Percentiles rank a stretch among this genome's conserved stretches.
phyloP scores from a whole-genome alignment of 2,329 filamentous ascomycete species.

The Cadophora sp. region DNA sequence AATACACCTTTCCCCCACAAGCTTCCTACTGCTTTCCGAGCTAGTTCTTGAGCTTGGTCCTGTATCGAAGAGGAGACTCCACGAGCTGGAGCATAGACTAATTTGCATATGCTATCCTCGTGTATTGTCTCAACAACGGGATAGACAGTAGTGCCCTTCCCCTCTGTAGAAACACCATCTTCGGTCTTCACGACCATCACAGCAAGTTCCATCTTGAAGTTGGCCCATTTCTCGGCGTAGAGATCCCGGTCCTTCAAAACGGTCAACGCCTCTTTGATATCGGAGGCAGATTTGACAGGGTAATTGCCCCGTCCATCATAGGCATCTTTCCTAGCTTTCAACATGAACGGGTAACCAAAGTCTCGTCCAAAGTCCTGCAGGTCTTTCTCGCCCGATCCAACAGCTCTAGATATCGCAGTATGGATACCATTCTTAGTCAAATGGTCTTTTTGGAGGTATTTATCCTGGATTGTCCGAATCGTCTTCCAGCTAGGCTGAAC shows the following conservation, averaged over 20 bases:
- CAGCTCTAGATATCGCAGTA: conserved; percentile 71
- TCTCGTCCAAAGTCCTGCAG: conserved; percentile 67
- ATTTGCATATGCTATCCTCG: conserved; percentile 93
- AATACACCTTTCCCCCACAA: conserved; percentile 93
- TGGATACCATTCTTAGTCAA: conserved; percentile 71
- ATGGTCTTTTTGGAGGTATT: conserved; percentile 88
- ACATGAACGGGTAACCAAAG: conserved; percentile 86
- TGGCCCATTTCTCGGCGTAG: conserved; percentile 83
- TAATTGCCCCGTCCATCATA: conserved; percentile 90
- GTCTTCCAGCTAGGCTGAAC: conserved; percentile 87
- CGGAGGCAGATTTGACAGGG: conserved; percentile 62
- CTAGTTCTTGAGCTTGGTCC: conserved; percentile 75
- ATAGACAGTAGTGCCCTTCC: conserved; percentile 69
- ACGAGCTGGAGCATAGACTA: conserved; percentile 85
- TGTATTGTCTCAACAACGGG: conserved; percentile 94
- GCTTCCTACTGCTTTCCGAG: conserved; percentile 77
- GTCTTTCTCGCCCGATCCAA: conserved; percentile 57
- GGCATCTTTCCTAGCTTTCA: conserved; percentile 88
- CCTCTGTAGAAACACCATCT: conserved; percentile 56
- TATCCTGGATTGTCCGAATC: conserved; percentile 89
- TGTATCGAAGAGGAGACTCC: conserved; percentile 66
- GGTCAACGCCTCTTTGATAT: conserved; percentile 70
- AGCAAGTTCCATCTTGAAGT: conserved; percentile 85
- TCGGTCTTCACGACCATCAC: conserved; percentile 95
- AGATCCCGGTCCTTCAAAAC: conserved; percentile 74